These are phyloP conservation scores for Allium sativum DNA, from an alignment of 106 monocot genomes.

Conservation along the genomic window DNA sequence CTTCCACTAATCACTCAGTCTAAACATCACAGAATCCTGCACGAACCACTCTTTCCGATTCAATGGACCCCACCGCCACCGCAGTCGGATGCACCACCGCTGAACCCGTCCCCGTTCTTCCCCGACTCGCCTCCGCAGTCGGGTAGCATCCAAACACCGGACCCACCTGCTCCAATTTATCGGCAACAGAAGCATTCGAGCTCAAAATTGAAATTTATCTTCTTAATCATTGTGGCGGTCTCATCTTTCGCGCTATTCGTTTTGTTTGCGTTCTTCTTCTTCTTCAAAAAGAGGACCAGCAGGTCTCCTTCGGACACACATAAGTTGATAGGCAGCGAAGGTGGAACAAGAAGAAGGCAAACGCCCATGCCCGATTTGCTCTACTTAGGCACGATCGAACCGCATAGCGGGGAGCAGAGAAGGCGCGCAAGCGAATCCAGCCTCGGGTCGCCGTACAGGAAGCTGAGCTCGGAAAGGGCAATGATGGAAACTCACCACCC, in stretches of 20 bases:
- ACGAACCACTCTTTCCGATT: constrained; percentile 25
- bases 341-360: neutral
- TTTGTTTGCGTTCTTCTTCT: constrained; percentile 7
- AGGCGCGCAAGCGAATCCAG: constrained; percentile 7
- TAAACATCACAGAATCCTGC: constrained; percentile 14
- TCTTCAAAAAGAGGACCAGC: neutral
- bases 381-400: constrained; percentile 23
- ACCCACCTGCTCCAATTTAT: neutral
- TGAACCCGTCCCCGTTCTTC: constrained; percentile 3
- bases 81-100: neutral
- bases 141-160: neutral
- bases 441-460: constrained; percentile 19
- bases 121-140: constrained; percentile 5
- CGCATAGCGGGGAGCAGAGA: constrained; percentile 1
- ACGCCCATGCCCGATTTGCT: constrained; percentile 11
- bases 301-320: constrained; percentile 4
- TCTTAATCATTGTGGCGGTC: constrained; percentile 5
- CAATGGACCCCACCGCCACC: constrained; percentile 30
- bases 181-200: neutral
- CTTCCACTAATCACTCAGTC: too few species aligned
- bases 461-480: constrained; percentile 11
- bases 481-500: constrained; percentile 9
- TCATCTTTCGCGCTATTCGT: neutral
- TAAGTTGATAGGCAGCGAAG: constrained; percentile 2
- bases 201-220: neutral